phyloP scores from a whole-genome alignment of 2,329 filamentous ascomycete genomes.

The Fusarium brachygibbosum region DNA sequence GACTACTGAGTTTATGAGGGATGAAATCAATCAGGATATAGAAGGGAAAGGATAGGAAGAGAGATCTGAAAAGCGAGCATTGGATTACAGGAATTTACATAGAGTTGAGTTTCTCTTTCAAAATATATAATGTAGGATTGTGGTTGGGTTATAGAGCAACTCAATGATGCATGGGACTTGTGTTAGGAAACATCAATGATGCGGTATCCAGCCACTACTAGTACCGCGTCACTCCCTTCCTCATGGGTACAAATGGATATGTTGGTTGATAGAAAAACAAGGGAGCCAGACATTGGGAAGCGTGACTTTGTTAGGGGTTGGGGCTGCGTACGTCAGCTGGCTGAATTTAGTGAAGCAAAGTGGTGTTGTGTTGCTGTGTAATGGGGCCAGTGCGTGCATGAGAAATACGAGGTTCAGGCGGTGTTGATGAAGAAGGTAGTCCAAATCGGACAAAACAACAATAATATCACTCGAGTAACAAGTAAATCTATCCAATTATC shows the following conservation, averaged over 20 bases:
- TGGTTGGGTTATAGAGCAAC: background rate
- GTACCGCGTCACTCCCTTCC: background rate
- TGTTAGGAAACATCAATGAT: background rate
- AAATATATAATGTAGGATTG: background rate
- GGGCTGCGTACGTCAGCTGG: slow-evolving; percentile 15
- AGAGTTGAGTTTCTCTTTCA: background rate
- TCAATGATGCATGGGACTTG: background rate
- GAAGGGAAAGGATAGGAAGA: background rate
- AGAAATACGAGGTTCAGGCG: slow-evolving; percentile 26
- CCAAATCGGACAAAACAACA: background rate
- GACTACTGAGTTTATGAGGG: background rate
- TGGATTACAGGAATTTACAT: background rate
- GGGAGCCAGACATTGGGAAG: background rate
- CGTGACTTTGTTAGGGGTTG: background rate
- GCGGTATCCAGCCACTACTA: background rate
- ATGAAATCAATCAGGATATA: background rate
- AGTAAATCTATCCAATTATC: background rate
- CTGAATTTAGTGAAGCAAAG: background rate
- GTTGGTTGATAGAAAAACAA: background rate
- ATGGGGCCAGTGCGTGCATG: slow-evolving; percentile 11
- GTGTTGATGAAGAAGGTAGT: slow-evolving; percentile 2
- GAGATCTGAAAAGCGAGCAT: background rate
- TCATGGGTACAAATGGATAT: background rate
- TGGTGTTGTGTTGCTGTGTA: slow-evolving; percentile 12
- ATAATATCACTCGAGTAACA: background rate